A percentile compares a stretch with the other conserved stretches of the same genome.
Conservation (phyloP, 495 filamentous ascomycete species). For the Opeltia flavorubescens region DNA sequence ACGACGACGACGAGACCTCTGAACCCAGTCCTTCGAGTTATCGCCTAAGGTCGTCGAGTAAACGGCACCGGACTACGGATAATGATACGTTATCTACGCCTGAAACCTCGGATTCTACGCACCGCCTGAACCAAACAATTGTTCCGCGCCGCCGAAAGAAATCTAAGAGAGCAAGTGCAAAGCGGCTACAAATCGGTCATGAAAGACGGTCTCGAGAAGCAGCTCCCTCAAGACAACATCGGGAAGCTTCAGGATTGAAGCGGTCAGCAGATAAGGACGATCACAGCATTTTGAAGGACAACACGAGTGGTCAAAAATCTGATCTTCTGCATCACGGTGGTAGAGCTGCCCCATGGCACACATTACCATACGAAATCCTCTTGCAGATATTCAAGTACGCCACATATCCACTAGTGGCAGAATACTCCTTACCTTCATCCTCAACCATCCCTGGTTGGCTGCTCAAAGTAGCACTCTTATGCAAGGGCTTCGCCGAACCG, state of each 20-base stretch:
- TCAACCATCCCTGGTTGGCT: conserved; percentile 43
- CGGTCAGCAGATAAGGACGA: no score
- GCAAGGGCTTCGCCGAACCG: conserved; percentile 55
- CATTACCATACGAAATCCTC: conserved; percentile 58
- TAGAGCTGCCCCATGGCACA: conserved; percentile 50
- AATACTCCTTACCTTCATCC: conserved; percentile 20
- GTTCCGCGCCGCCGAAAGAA: no score
- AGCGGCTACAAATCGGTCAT: no score
- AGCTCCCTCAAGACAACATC: no score
- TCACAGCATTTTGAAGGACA: neutral
- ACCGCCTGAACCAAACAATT: no score
- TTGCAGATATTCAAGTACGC: conserved; percentile 54
- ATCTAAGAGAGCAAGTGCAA: no score
- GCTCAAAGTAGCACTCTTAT: conserved; percentile 41
- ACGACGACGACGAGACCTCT: neutral
- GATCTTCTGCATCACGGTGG: conserved; percentile 17
- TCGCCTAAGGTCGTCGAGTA: neutral
- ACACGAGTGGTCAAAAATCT: neutral
- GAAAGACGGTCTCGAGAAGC: no score
- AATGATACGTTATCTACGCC: neutral
- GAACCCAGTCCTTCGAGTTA: neutral
- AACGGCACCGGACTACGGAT: neutral
- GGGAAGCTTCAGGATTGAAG: no score
- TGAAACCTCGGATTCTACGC: no score
- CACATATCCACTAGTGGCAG: conserved; percentile 44